Conservation (phyloP, 176 grass and related monocot genomes). For the Ananas comosus region DNA sequence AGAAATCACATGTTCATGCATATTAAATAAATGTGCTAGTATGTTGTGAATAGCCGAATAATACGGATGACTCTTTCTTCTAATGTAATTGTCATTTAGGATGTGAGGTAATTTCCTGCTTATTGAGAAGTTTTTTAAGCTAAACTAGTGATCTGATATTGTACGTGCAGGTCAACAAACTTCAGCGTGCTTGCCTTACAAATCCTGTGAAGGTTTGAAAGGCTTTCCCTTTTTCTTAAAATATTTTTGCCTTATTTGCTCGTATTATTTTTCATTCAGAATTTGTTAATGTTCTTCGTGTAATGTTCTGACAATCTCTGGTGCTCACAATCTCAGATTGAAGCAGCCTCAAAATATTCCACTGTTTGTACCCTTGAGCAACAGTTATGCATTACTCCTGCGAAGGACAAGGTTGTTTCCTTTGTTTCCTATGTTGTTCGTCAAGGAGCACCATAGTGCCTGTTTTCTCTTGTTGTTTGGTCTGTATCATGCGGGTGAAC, state of each 20-base stretch:
- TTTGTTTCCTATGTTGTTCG: background rate
- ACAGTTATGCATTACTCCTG: conserved; percentile 57
- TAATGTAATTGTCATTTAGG: too few relatives aligned
- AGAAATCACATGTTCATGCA: too few relatives aligned
- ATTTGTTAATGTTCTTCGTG: conserved; percentile 62
- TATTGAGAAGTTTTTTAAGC: too few relatives aligned
- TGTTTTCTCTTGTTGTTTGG: background rate
- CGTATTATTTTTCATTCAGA: background rate
- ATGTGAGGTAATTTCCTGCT: too few relatives aligned
- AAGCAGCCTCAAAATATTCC: conserved; percentile 74
- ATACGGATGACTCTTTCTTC: too few relatives aligned
- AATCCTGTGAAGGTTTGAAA: conserved; percentile 77
- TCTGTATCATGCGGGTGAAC: background rate
- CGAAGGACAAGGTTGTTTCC: conserved; percentile 54
- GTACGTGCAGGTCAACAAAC: conserved; percentile 54
- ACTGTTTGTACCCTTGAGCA: conserved; percentile 80
- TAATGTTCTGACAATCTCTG: too few relatives aligned
- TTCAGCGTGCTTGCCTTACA: conserved; percentile 82
- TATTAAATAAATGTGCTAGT: too few relatives aligned
- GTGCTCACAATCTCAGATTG: conserved; percentile 46
- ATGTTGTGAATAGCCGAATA: too few relatives aligned
- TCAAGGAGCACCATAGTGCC: background rate
- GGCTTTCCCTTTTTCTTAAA: background rate
- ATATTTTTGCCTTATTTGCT: background rate
- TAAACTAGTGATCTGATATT: background rate